Evolutionary conservation across 345 rosid genomes (phyloP), one percentile per base, ranked within the genome.

Genomic region (Salix brachista): DNA sequence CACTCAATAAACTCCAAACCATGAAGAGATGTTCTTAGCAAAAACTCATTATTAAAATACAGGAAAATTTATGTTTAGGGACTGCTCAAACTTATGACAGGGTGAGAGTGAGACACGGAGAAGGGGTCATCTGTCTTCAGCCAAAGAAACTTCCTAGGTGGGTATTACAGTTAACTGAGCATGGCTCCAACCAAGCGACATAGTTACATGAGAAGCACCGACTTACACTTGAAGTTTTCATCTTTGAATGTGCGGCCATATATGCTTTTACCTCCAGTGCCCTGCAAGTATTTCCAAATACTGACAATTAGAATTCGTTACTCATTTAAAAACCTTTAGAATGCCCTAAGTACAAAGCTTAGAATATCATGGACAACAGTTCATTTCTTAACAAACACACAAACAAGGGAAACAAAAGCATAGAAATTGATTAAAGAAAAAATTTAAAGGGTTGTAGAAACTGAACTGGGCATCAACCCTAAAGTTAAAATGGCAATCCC

Each of bases 201-300:
- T 5, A 30, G 41, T 11, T 34, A 54, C 26, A 67, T 11, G 52
- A 54, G 74, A 83, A 70, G 54, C 62, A 78, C 58, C 62, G 73
- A 86, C 98, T 92, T 88, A 96, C 99, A 76, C 66, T 94, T 92
- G 91, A 96, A 96, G 87, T 90, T 96, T 80, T 96, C 99, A 85
- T 94, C 98, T 83, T 90, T 94, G 80, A 96, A 96, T 32, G 90
- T 94, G 58, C 96, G 90, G 13, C 99, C 99, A 66, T 92, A 96
- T 56, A 96, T 89, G 85, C 99, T 96, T 87, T 92, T 96, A 62
- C 99, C 99, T 80, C 99, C 99, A 80, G 98, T 96, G 82, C 99
- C 99, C 99, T 96, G 92, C 83, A 88, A 83, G 44, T 58, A 48
- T 75, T 71, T 80, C 66, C 71, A 79, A 66, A 72, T 77, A 71